Evolutionary conservation across 495 filamentous ascomycete genomes (phyloP).

Genomic region (Aspergillus kassunensis): DNA sequence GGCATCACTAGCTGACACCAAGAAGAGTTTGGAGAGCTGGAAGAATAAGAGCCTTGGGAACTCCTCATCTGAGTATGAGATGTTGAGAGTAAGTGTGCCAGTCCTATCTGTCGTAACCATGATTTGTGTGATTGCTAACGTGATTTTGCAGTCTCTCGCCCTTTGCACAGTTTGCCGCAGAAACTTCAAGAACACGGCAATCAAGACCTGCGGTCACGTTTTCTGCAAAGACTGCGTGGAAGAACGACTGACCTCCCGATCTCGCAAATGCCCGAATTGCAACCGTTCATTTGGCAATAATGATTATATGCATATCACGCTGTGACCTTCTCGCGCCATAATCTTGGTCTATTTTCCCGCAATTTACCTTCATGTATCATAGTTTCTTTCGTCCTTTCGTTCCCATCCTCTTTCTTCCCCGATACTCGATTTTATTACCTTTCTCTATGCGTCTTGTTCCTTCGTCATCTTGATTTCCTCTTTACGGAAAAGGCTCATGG

Average conservation of each 20-base stretch:
- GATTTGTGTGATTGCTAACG: conserved; percentile 31
- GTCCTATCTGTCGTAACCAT: not conserved
- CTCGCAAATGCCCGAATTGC: conserved; percentile 93
- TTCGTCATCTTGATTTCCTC: conserved; percentile 15
- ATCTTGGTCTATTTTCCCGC: conserved; percentile 10
- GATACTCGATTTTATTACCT: conserved; percentile 15
- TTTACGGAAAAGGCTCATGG: conserved; percentile 34
- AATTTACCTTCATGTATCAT: conserved; percentile 37
- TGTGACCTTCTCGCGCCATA: conserved; percentile 29
- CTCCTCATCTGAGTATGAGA: conserved; percentile 74
- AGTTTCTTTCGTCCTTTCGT: conserved; percentile 21
- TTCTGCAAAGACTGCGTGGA: conserved; percentile 90
- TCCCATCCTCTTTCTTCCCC: conserved; percentile 10
- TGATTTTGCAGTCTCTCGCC: conserved; percentile 67
- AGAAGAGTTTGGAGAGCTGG: conserved; percentile 75
- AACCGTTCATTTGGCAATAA: conserved; percentile 82
- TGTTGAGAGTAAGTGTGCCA: conserved; percentile 65
- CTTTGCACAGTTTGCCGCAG: conserved; percentile 85
- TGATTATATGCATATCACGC: conserved; percentile 70
- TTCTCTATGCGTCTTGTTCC: conserved; percentile 12
- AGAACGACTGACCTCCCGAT: conserved; percentile 77
- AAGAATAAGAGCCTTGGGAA: conserved; percentile 76
- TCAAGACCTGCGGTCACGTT: conserved; percentile 94
- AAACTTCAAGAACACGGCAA: conserved; percentile 88
- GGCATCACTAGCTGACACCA: conserved; percentile 65